Conservation (phyloP, 768 basidiomycete species). For the Hebeloma cylindrosporum region DNA sequence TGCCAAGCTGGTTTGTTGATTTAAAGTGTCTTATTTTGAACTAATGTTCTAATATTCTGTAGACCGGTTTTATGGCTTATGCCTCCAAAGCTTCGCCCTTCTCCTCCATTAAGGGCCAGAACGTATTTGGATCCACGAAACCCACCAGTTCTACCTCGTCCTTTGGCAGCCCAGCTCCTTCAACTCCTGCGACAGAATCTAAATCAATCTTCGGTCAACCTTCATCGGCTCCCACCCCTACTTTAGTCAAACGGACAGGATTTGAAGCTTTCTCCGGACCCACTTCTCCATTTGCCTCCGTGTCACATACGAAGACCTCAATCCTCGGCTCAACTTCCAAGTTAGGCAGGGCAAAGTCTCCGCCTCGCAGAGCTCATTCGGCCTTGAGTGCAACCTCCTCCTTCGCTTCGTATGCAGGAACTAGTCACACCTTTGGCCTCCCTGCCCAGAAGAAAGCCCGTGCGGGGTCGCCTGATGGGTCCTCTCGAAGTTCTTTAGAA, state of each 20-base stretch:
- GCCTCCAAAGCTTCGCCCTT: conserved; percentile 76
- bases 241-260: conserved; percentile 44
- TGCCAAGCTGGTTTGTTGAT: conserved; percentile 45
- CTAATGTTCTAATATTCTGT: conserved; percentile 5
- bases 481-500: conserved; percentile 47
- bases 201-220: conserved; percentile 21
- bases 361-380: conserved; percentile 45
- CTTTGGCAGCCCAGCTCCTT: conserved; percentile 20
- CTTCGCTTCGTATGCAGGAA: conserved; percentile 61
- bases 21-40: conserved; percentile 6
- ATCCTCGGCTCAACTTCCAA: conserved; percentile 42
- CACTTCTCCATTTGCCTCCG: conserved; percentile 50
- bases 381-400: conserved; percentile 41
- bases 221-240: conserved; percentile 10
- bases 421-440: conserved; percentile 49
- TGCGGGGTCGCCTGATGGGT: conserved; percentile 48
- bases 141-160: conserved; percentile 30
- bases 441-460: conserved; percentile 57
- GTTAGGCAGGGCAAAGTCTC: conserved; percentile 53
- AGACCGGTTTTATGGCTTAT: conserved; percentile 82
- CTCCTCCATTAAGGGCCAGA: conserved; percentile 69
- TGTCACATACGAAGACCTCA: conserved; percentile 57
- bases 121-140: conserved; percentile 45
- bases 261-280: conserved; percentile 58
- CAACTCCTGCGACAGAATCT: conserved; percentile 16